These are phyloP conservation scores for Sclerotiophoma versabilis DNA, from an alignment of 2,329 filamentous ascomycete species.

Conservation along the genomic window DNA sequence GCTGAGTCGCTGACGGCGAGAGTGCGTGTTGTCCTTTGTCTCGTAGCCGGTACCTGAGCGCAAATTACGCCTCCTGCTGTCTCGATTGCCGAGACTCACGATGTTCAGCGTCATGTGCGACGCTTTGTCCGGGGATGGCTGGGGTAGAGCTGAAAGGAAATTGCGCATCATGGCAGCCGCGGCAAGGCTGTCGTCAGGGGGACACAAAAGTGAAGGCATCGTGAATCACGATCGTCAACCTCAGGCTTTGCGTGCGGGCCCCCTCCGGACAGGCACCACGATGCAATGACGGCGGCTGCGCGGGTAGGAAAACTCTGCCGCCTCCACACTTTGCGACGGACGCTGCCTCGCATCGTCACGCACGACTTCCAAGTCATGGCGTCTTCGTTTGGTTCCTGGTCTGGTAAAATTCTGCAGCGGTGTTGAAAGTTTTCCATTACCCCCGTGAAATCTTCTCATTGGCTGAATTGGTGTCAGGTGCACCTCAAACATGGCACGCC, in stretches of 20 bases:
- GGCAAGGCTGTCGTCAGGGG: conserved; percentile 14
- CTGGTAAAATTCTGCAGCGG: conserved; percentile 31
- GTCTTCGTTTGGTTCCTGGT: conserved; percentile 21
- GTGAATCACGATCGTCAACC: conserved; percentile 16
- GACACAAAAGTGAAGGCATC: conserved; percentile 5
- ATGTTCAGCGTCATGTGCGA: conserved; percentile 47
- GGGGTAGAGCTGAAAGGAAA: conserved; percentile 7
- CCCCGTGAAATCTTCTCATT: conserved; percentile 34
- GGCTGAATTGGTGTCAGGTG: conserved; percentile 31
- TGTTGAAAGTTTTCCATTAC: conserved; percentile 35
- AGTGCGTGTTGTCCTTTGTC: conserved; percentile 10
- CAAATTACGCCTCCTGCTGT: conserved; percentile 18
- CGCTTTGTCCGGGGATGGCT: conserved; percentile 6
- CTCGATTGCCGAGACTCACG: conserved; percentile 35
- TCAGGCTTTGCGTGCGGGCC: conserved; percentile 9
- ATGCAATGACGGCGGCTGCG: conserved; percentile 21
- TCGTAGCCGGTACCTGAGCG: conserved; percentile 19
- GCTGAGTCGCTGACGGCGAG: conserved; percentile 17
- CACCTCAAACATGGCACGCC: conserved; percentile 23
- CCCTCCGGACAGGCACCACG: conserved; percentile 14
- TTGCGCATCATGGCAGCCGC: conserved; percentile 5
- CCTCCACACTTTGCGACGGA: conserved; percentile 30
- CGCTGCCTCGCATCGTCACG: conserved; percentile 22
- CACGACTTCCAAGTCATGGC: conserved; percentile 27
- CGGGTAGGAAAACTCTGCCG: conserved; percentile 29